Percentiles rank a stretch among this genome's conserved stretches.
Evolutionary conservation across 2,329 filamentous ascomycete genomes (phyloP).

Genomic region (Ambrosiella beaveri): DNA sequence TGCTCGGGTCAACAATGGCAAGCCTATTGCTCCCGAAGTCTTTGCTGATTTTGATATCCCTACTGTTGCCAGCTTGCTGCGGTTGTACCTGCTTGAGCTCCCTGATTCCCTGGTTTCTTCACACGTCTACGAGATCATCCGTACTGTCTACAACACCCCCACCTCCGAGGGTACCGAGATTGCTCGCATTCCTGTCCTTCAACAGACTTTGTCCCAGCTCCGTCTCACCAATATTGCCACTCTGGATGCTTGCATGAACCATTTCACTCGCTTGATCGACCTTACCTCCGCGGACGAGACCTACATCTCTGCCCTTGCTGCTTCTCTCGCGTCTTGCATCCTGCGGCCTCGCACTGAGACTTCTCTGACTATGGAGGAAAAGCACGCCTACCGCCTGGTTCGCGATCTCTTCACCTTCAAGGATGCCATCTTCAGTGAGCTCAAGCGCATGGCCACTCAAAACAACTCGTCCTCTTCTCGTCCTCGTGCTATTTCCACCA

Average conservation of each 20-base stretch:
- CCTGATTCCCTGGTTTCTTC: conserved; percentile 97
- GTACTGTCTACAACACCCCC: conserved; percentile 83
- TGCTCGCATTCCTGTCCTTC: conserved; percentile 73
- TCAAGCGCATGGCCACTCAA: conserved; percentile 72
- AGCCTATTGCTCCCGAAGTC: conserved; percentile 55
- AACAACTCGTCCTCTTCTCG: conserved; percentile 46
- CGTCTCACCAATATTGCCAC: conserved; percentile 95
- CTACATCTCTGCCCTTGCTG: conserved; percentile 60
- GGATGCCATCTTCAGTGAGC: conserved; percentile 82
- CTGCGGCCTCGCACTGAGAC: conserved; percentile 75
- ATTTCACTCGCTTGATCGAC: conserved; percentile 92
- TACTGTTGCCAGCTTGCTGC: conserved; percentile 79
- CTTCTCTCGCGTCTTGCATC: conserved; percentile 64
- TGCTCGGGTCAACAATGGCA: conserved; percentile 70
- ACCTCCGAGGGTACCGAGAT: conserved; percentile 59
- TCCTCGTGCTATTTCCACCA: conserved; percentile 76
- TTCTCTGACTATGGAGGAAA: conserved; percentile 87
- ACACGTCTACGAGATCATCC: conserved; percentile 96
- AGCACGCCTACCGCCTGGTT: conserved; percentile 75
- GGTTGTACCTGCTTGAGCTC: conserved; percentile 86
- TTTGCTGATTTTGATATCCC: conserved; percentile 85
- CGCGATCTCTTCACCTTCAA: conserved; percentile 89
- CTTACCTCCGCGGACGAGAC: conserved; percentile 87
- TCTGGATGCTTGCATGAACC: conserved; percentile 94
- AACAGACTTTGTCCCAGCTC: conserved; percentile 88